Percentiles rank a stretch among this genome's conserved stretches.
phyloP scores from a whole-genome alignment of 495 filamentous ascomycete species.

The Trypethelium eluteriae region DNA sequence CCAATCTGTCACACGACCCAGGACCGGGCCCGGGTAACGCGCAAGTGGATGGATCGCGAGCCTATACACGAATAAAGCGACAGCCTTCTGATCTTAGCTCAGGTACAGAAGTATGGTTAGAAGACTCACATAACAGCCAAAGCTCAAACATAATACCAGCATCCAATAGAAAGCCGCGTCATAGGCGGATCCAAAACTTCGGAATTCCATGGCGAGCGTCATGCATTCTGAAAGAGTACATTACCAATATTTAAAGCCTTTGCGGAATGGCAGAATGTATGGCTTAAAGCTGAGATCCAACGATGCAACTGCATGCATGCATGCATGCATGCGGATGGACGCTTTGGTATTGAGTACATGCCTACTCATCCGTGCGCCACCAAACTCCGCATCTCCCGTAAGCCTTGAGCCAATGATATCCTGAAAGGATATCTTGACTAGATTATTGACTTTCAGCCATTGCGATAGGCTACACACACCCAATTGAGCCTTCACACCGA shows the following conservation, averaged over 20 bases:
- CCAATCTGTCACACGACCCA: slow-evolving; percentile 50
- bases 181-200: neutral
- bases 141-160: neutral
- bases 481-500: neutral
- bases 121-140: neutral
- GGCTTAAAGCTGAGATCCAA: no score
- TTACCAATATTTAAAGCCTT: neutral
- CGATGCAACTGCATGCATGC: no score
- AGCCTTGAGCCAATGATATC: neutral
- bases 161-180: neutral
- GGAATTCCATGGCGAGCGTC: neutral
- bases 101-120: neutral
- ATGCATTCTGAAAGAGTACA: neutral
- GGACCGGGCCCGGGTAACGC: slow-evolving; percentile 57
- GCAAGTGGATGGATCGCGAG: slow-evolving; percentile 57
- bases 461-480: neutral
- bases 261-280: neutral
- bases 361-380: neutral
- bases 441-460: neutral
- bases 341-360: neutral
- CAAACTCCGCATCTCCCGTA: neutral
- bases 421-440: neutral
- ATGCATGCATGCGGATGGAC: neutral
- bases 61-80: slow-evolving; percentile 34
- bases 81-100: neutral